A percentile compares a stretch with the other conserved stretches of the same genome.
phyloP scores from a whole-genome alignment of 768 basidiomycete genomes.

The Xanthoconium stramineum region DNA sequence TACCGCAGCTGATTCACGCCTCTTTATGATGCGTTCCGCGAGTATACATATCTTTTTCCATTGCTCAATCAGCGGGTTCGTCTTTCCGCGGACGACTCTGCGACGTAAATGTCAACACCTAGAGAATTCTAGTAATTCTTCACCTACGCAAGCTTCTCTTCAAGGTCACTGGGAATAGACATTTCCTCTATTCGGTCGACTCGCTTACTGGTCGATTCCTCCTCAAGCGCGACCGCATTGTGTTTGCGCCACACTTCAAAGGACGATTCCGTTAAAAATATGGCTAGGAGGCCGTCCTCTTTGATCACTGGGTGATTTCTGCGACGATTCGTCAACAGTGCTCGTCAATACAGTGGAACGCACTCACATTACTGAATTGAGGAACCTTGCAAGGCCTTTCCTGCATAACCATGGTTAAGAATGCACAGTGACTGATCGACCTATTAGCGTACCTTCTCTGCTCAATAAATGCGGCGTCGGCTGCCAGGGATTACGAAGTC shows the following conservation, averaged over 20 bases:
- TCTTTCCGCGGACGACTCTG: slow-evolving; percentile 72
- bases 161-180: slow-evolving; percentile 88
- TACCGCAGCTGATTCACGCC: slow-evolving; percentile 92
- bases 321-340: not conserved
- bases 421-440: not conserved
- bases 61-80: slow-evolving; percentile 78
- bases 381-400: slow-evolving; percentile 73
- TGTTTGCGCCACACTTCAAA: slow-evolving; percentile 89
- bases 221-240: slow-evolving; percentile 71
- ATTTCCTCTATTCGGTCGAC: slow-evolving; percentile 85
- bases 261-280: slow-evolving; percentile 79
- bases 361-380: slow-evolving; percentile 74
- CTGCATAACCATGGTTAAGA: slow-evolving; percentile 35
- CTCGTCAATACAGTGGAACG: not conserved
- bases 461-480: slow-evolving; percentile 88
- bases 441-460: slow-evolving; percentile 63
- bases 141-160: slow-evolving; percentile 78
- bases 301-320: slow-evolving; percentile 92
- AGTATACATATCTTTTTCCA: slow-evolving; percentile 90
- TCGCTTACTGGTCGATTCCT: slow-evolving; percentile 79
- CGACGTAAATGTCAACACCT: not conserved
- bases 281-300: slow-evolving; percentile 78
- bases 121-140: not conserved
- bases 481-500: slow-evolving; percentile 35
- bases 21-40: slow-evolving; percentile 83